Base-by-base conservation (phyloP, 345 rosid species). In the Brassica rapa region DNA sequence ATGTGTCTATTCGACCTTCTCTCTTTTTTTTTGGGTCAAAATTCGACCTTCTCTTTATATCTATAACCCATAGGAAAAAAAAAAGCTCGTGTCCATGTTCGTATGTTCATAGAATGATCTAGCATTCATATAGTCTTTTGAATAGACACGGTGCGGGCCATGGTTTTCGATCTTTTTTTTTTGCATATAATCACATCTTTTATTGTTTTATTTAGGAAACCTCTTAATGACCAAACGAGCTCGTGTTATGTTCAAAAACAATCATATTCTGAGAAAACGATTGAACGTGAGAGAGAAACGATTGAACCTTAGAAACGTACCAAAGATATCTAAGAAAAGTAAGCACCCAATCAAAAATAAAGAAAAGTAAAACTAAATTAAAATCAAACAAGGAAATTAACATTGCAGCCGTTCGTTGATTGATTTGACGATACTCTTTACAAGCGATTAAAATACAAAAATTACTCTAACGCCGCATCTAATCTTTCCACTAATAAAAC, bases 361-460 rank as follows among this genome's bases (percentile, higher is more conserved):
- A 43, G 51, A 43, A 43, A 43, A 43, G 51, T 43, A 43, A 10
- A 60, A 9, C 39, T 5, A 49, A 74, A 53, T 16, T 39, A 63
- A 19, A 10, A 16, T 51, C 46, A 8, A n/a, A 23, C 35, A n/a
- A 24, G 46, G 10, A 39, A 27, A 43, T 6, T n/a, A 67, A 10
- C 7, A 27, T 27, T 49, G 1, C 27, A 71, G 66, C 76, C 72
- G 76, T 66, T 55, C 25, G 12, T 77, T 70, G 33, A 55, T 77
- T 35, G 46, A 39, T 39, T 39, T 39, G 46, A 39, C 8, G 41
- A 35, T 35, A 77, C 2, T 78, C 81, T 78, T 56, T 65, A 78
- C 77, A 78, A 23, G 5, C 8, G 6, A 72, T 43, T 66, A 25
- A 27, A 33, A 61, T 66, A 78, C 77, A 66, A 78, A 78, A 78